Evolutionary conservation across 306 rosid genomes (phyloP).

Genomic region (Inga laurina): DNA sequence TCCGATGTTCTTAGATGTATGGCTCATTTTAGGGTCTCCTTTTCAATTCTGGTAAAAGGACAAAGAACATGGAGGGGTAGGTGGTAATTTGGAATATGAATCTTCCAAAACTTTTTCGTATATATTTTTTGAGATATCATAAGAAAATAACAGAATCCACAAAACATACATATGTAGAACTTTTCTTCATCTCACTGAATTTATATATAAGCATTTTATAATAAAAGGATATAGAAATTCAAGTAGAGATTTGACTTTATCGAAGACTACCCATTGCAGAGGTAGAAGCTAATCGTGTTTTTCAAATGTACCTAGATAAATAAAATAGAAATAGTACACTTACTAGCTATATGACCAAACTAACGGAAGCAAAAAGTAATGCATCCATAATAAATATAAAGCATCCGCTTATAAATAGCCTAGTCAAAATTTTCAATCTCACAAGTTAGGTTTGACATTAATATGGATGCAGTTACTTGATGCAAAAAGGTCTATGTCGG

Average conservation of each 20-base stretch:
- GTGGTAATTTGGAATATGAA: background rate
- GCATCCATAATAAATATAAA: slow-evolving; percentile 28
- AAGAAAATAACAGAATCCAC: background rate
- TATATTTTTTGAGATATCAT: too few relatives aligned
- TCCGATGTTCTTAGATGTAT: background rate
- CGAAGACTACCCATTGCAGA: background rate
- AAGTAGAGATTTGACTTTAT: background rate
- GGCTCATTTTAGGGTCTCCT: background rate
- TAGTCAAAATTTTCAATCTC: slow-evolving; percentile 56
- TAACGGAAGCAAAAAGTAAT: background rate
- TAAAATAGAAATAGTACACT: background rate
- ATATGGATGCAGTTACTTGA: slow-evolving; percentile 24
- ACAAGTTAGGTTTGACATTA: slow-evolving; percentile 27
- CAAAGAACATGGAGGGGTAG: background rate
- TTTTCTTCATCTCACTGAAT: background rate
- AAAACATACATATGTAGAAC: background rate
- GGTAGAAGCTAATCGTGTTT: background rate
- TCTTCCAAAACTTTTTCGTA: background rate
- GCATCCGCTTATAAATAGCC: slow-evolving; percentile 35
- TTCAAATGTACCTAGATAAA: background rate
- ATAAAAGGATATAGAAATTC: background rate
- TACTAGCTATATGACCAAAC: background rate
- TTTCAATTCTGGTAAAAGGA: background rate
- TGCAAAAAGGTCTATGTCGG: slow-evolving; percentile 40
- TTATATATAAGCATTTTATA: background rate